Evolutionary conservation across 2,329 filamentous ascomycete species (phyloP).

Genomic region (Aureobasidium sp.): DNA sequence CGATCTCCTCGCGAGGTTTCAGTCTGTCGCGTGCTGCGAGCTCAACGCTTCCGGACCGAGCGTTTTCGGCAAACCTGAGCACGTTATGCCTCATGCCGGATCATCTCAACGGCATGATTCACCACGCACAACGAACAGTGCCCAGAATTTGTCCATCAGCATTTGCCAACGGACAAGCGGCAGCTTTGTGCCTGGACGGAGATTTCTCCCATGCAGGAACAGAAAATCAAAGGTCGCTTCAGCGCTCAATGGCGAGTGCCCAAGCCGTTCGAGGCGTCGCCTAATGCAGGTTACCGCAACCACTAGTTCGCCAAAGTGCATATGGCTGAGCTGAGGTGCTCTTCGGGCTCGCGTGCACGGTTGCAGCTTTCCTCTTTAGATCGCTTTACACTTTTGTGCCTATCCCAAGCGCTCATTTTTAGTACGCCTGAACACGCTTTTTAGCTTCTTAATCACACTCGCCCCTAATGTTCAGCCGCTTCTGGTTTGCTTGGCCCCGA

Average conservation of each 20-base stretch:
- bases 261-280: not conserved
- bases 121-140: not conserved
- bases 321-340: constrained; percentile 9
- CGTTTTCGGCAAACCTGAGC: constrained; percentile 5
- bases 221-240: not conserved
- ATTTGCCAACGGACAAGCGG: not conserved
- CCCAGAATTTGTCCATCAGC: not conserved
- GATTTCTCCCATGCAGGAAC: constrained; percentile 7
- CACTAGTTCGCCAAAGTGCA: not conserved
- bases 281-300: constrained; percentile 7
- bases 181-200: not conserved
- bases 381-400: constrained; percentile 2
- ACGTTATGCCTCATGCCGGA: not conserved
- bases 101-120: not conserved
- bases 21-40: not conserved
- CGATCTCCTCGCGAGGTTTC: not conserved
- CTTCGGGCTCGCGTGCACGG: constrained; percentile 4
- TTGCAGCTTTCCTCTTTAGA: constrained; percentile 1
- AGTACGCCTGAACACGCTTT: constrained; percentile 10
- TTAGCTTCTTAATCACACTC: not conserved
- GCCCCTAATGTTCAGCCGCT: constrained; percentile 15
- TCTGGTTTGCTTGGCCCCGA: not conserved
- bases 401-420: not conserved
- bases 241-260: not conserved
- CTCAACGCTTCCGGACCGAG: not conserved